phyloP scores from a whole-genome alignment of 1,284 basidiomycete genomes.

The Agroathelia rolfsii region DNA sequence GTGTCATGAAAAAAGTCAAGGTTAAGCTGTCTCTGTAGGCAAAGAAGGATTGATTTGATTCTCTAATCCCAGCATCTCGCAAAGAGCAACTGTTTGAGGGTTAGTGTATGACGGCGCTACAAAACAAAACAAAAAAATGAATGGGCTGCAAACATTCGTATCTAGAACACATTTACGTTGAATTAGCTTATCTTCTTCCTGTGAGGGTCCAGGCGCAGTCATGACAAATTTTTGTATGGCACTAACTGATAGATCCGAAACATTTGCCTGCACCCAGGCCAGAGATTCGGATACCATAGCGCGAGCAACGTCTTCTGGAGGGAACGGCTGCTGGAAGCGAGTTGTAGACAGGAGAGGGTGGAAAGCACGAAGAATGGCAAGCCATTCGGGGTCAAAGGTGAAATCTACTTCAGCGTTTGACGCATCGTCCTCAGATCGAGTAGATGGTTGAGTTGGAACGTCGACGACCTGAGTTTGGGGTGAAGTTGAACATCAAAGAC shows the following conservation, averaged over 20 bases:
- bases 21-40: no score
- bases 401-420: slow-evolving; percentile 32
- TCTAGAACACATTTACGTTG: slow-evolving; percentile 37
- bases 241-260: slow-evolving; percentile 33
- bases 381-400: slow-evolving; percentile 83
- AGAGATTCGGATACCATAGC: slow-evolving; percentile 52
- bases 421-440: not conserved
- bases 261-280: slow-evolving; percentile 55
- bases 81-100: slow-evolving; percentile 86
- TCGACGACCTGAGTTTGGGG: slow-evolving; percentile 54
- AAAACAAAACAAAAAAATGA: slow-evolving; percentile 10
- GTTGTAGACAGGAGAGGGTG: slow-evolving; percentile 65
- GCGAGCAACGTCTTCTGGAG: slow-evolving; percentile 46
- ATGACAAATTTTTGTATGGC: slow-evolving; percentile 63
- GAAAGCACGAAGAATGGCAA: slow-evolving; percentile 85
- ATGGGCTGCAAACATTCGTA: slow-evolving; percentile 4
- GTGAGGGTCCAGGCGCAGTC: slow-evolving; percentile 61
- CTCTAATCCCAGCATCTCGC: slow-evolving; percentile 66
- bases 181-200: slow-evolving; percentile 25
- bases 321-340: slow-evolving; percentile 43
- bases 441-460: slow-evolving; percentile 25
- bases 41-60: slow-evolving; percentile 70
- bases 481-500: slow-evolving; percentile 6
- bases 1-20: no score
- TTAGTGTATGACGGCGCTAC: slow-evolving; percentile 77